Percentiles rank a stretch among this genome's conserved stretches.
phyloP scores from a whole-genome alignment of 257 asterid genomes.

The Catharanthus roseus region DNA sequence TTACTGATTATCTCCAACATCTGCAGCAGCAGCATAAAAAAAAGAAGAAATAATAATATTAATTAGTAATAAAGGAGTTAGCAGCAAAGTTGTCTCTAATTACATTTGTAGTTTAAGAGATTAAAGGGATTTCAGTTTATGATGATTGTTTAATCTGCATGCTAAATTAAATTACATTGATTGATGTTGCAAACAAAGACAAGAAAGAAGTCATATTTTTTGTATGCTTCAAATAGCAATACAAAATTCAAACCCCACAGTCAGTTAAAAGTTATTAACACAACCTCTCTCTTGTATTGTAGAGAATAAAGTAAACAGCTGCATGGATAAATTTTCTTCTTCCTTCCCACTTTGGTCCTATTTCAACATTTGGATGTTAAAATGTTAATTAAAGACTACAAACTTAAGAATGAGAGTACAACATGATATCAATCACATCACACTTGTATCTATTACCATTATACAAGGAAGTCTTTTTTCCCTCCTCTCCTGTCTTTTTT shows the following conservation, averaged over 20 bases:
- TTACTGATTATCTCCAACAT: conserved; percentile 46
- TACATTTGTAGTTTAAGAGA: background rate
- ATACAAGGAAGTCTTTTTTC: too few relatives aligned
- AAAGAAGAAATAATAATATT: background rate
- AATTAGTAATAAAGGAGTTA: background rate
- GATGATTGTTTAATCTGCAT: background rate
- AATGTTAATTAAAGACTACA: too few relatives aligned
- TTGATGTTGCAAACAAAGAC: background rate
- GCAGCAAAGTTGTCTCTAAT: background rate
- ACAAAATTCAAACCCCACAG: too few relatives aligned
- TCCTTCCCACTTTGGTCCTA: background rate
- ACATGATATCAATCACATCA: too few relatives aligned
- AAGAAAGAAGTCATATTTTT: background rate
- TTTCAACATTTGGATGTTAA: background rate
- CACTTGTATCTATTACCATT: too few relatives aligned
- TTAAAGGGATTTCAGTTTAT: background rate
- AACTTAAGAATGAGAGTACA: too few relatives aligned
- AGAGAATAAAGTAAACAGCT: too few relatives aligned
- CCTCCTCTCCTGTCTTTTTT: background rate
- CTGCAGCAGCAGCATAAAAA: conserved; percentile 35
- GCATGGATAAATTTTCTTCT: too few relatives aligned
- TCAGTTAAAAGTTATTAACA: background rate
- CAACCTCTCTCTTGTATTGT: too few relatives aligned
- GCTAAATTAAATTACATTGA: background rate
- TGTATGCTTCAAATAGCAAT: background rate